Evolutionary conservation across 441 rosid species (phyloP), one percentile per base, ranked within the genome.

Genomic region (Codiaeum variegatum): DNA sequence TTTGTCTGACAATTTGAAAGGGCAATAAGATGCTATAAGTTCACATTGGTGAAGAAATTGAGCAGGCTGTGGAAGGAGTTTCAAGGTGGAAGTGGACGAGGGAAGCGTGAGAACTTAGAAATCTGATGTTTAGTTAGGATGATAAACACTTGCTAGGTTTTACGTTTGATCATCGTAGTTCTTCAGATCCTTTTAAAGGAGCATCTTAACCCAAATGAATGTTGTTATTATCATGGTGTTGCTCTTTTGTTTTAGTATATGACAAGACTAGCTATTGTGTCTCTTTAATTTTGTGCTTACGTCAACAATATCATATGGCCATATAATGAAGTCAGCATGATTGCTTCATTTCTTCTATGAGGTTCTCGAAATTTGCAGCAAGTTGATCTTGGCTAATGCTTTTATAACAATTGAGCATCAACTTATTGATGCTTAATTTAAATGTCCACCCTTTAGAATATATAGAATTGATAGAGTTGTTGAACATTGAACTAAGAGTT

Each of bases 1-100:
- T 55, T 40, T 70, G 58, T 28, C 38, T 11, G 60, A 64, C 54
- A 61, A 40, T 51, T n/a, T 21, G 60, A 70, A 31, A 69, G 19
- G 56, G 24, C 66, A 70, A 59, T 75, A 70, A 40, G 59, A 63
- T 54, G 62, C 26, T 31, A 26, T 71, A 46, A 31, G 71, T 66
- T 31, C 28, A 1, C 56, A 31, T 31, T 23, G 29, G 13, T 55
- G 71, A 60, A 24, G 15, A 23, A 51, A 16, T 28, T 31, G 62
- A 24, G 16, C 55, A 26, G 9, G 18, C 34, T 26, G 42, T 60
- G 29, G 60, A 49, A 23, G 72, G n/a, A 21, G 42, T 31, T 44
- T 60, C 13, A 28, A 28, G 54, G 21, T 26, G 52, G 54, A 18
- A 8, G 40, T 60, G 24, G 10, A 8, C 10, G 65, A 56, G 36